Evolutionary conservation across 106 monocot genomes (phyloP).

Genomic region (Phalaenopsis aphrodite): DNA sequence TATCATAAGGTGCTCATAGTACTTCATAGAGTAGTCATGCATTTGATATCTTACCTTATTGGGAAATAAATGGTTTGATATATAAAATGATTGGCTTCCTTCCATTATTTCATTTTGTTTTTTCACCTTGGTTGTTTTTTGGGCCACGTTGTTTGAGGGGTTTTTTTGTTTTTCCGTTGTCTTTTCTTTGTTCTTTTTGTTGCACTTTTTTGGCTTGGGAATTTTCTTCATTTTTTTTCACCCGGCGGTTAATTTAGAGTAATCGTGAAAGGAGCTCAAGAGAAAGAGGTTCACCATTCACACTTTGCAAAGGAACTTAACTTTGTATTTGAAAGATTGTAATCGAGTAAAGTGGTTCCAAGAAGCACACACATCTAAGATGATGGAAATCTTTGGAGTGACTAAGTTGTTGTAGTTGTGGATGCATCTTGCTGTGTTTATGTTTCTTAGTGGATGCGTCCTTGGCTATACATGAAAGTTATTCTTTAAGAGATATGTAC

Average conservation of each 20-base stretch:
- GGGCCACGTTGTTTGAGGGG: neutral
- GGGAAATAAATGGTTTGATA: neutral
- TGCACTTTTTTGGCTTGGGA: too few species aligned
- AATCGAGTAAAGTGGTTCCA: too few species aligned
- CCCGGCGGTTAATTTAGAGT: neutral
- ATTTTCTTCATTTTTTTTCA: neutral
- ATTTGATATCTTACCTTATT: neutral
- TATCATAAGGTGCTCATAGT: neutral
- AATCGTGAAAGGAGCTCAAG: neutral
- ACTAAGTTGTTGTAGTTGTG: neutral
- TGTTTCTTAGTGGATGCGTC: neutral
- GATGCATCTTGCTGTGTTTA: neutral
- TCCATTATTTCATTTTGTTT: neutral
- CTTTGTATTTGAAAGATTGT: too few species aligned
- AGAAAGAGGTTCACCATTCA: neutral
- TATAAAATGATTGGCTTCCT: neutral
- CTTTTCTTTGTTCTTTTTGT: too few species aligned
- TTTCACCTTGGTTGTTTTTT: neutral
- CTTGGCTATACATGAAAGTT: neutral
- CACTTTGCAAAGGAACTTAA: neutral
- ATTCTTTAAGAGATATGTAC: neutral
- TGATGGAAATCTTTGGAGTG: neutral
- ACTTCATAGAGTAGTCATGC: neutral
- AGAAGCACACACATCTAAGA: too few species aligned
- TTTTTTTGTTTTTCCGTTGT: neutral